These are phyloP conservation scores for Clarkia xantiana DNA, from an alignment of 345 rosid genomes.

Conservation along the genomic window DNA sequence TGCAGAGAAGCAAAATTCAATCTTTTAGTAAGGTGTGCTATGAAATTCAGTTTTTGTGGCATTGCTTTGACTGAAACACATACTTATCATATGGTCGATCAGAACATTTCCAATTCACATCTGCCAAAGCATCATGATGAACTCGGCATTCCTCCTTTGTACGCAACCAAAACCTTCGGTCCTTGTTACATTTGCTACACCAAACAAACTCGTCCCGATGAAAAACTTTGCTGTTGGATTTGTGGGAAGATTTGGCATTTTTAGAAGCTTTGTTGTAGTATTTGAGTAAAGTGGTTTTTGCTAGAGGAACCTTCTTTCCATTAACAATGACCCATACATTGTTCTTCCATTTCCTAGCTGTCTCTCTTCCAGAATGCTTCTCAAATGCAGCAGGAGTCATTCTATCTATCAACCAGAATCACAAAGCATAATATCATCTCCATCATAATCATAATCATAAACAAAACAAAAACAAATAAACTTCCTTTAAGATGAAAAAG, in stretches of 20 bases:
- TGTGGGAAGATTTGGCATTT: slow-evolving; percentile 46
- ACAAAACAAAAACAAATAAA: background rate
- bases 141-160: slow-evolving; percentile 66
- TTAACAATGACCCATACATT: slow-evolving; percentile 87
- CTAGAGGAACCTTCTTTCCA: slow-evolving; percentile 87
- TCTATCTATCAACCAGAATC: slow-evolving; percentile 45
- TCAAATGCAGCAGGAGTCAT: slow-evolving; percentile 95
- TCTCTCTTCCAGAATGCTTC: slow-evolving; percentile 99
- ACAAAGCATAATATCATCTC: slow-evolving; percentile 15
- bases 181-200: slow-evolving; percentile 68
- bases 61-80: slow-evolving; percentile 2
- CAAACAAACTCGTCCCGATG: slow-evolving; percentile 80
- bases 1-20: no score
- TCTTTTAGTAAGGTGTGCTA: no score
- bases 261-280: slow-evolving; percentile 71
- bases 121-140: slow-evolving; percentile 76
- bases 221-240: slow-evolving; percentile 48
- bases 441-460: background rate
- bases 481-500: background rate
- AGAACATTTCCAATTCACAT: slow-evolving; percentile 67
- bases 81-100: slow-evolving; percentile 71
- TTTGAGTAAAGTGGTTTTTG: slow-evolving; percentile 79
- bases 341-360: slow-evolving; percentile 97
- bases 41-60: no score
- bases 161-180: slow-evolving; percentile 70